Evolutionary conservation across 768 basidiomycete genomes (phyloP).

Genomic region (Cystobasidium tubakii): DNA sequence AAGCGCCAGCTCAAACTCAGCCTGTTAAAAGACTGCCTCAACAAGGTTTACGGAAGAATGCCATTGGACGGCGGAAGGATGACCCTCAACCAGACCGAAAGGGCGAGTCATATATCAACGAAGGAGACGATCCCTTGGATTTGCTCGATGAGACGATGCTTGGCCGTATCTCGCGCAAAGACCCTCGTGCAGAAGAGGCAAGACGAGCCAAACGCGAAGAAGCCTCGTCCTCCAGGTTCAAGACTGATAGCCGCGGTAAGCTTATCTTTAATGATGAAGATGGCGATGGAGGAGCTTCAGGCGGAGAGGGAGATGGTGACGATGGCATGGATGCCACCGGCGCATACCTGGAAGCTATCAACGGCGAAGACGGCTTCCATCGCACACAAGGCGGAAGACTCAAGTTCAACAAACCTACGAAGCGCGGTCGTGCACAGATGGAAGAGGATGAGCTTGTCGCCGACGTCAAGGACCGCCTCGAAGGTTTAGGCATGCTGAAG

Average conservation of each 20-base stretch:
- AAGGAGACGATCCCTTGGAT: conserved; percentile 92
- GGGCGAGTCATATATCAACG: conserved; percentile 59
- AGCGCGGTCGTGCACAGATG: conserved; percentile 60
- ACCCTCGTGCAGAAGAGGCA: conserved; percentile 9
- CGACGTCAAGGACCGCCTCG: conserved; percentile 64
- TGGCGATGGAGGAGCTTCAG: conserved; percentile 64
- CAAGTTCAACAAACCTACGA: conserved; percentile 96
- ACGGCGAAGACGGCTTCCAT: conserved; percentile 81
- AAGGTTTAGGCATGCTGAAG: conserved; percentile 46
- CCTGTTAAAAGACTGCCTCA: conserved; percentile 53
- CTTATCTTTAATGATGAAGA: conserved; percentile 52
- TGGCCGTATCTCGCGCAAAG: conserved; percentile 50
- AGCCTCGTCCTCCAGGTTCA: conserved; percentile 56
- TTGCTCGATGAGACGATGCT: conserved; percentile 64
- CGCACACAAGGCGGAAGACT: conserved; percentile 75
- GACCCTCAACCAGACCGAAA: conserved; percentile 51
- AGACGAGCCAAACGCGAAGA: not conserved
- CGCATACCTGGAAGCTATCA: conserved; percentile 76
- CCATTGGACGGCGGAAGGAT: conserved; percentile 45
- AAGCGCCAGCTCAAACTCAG: conserved; percentile 32
- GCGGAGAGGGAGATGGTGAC: conserved; percentile 70
- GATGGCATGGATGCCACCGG: conserved; percentile 72
- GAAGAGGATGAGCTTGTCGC: conserved; percentile 59
- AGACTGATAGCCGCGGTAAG: conserved; percentile 63
- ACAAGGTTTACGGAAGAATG: conserved; percentile 49